Base-by-base conservation (phyloP, 306 rosid genomes). In the Pyrus communis region DNA sequence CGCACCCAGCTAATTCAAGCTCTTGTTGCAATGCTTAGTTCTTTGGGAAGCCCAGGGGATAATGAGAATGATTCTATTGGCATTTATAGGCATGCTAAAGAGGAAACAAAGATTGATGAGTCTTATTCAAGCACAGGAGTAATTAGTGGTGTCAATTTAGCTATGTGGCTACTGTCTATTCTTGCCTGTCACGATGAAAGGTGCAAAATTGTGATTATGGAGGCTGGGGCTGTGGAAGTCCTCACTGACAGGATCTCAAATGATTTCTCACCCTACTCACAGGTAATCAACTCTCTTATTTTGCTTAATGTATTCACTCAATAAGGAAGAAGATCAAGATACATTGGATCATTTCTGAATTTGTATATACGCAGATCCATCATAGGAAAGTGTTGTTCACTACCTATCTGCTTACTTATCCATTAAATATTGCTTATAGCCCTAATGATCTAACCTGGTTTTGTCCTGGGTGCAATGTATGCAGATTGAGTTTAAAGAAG, bases 201-300 rank as follows among this genome's bases (percentile, higher is more conserved):
- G 80, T 86, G 88, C 81, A 95, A 87, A 83, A 71, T 23, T 79
- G 82, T 78, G 83, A 90, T 90, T 75, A 91, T 90, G 98, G 97
- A 94, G 78, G 88, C 97, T 83, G 98, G 93, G 78, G 98, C 93
- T n/a, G 86, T 95, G 83, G 98, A 92, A 75, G 90, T 86, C 78
- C 88, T 95, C 74, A 86, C 87, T 19, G 97, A 92, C 33, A 87
- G 96, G 87, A 90, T 95, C 85, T 84, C 98, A 67, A 85, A 85
- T 73, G 86, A 80, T 81, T 95, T 78, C 77, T 84, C 91, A 19
- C 91, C 81, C 71, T 90, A 90, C 83, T 85, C 92, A 80, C 98
- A 92, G 98, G 98, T 95, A 88, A 83, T 85, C 52, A 33, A 27
- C 75, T 76, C 46, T 59, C 73, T 74, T 70, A 57, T 68, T 67